Conservation (phyloP, 176 grass and related monocot genomes). For the Ananas comosus region DNA sequence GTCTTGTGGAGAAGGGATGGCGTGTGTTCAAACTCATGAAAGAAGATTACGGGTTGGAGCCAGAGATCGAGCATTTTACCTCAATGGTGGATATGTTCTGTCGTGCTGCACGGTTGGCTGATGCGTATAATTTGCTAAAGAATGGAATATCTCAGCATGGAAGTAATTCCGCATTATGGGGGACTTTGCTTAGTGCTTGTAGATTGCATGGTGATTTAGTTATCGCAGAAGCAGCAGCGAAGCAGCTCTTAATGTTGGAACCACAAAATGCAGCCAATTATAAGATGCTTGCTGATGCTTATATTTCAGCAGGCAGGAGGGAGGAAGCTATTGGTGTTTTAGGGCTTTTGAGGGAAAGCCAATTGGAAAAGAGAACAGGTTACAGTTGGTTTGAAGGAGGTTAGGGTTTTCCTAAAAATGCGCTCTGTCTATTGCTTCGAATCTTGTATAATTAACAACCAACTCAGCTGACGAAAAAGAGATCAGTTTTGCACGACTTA, state of each 20-base stretch:
- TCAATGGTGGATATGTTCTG: slow-evolving; percentile 63
- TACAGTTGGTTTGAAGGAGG: slow-evolving; percentile 50
- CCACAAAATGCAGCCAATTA: slow-evolving; percentile 51
- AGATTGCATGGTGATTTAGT: slow-evolving; percentile 32
- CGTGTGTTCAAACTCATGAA: slow-evolving; percentile 50
- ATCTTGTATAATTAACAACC: not conserved
- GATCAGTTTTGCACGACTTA: not conserved
- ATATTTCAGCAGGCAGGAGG: slow-evolving; percentile 59
- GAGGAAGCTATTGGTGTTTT: slow-evolving; percentile 31
- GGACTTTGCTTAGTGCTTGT: slow-evolving; percentile 48
- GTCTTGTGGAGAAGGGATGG: slow-evolving; percentile 53
- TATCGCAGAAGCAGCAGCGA: slow-evolving; percentile 50
- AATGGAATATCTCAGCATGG: slow-evolving; percentile 7
- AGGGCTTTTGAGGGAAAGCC: slow-evolving; percentile 22
- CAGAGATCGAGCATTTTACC: slow-evolving; percentile 45
- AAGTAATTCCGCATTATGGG: slow-evolving; percentile 35
- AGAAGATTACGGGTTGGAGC: slow-evolving; percentile 42
- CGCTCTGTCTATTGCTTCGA: not conserved
- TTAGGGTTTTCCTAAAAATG: slow-evolving; percentile 11
- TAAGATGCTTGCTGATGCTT: slow-evolving; percentile 72
- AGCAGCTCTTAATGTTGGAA: slow-evolving; percentile 42
- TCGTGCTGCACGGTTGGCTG: slow-evolving; percentile 39
- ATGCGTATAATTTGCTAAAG: slow-evolving; percentile 47
- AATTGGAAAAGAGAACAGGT: slow-evolving; percentile 34
- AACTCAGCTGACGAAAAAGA: not conserved